Evolutionary conservation across 345 rosid genomes (phyloP).

Genomic region (Gossypium australe): DNA sequence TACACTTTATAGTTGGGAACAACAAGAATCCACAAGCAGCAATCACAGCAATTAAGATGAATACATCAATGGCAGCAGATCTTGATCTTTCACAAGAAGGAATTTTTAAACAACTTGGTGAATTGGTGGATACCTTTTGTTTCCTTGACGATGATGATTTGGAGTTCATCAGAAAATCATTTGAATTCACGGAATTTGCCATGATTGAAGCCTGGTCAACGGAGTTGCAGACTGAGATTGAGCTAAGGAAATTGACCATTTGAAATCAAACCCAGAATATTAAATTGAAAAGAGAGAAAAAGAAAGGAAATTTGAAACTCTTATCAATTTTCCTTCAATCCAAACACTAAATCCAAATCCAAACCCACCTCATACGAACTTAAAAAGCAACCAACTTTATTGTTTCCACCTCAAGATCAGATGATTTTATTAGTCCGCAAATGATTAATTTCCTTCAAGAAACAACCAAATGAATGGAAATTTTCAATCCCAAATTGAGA

Average conservation of each 20-base stretch:
- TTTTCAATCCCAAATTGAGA: background rate
- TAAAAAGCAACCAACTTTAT: background rate
- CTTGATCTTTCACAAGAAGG: slow-evolving; percentile 57
- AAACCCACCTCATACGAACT: slow-evolving; percentile 7
- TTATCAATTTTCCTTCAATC: background rate
- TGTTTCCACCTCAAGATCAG: slow-evolving; percentile 7
- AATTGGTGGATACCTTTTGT: slow-evolving; percentile 30
- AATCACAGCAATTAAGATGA: slow-evolving; percentile 65
- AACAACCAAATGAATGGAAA: background rate
- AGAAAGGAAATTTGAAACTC: background rate
- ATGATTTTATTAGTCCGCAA: background rate
- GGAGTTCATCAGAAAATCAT: slow-evolving; percentile 26
- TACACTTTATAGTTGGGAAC: slow-evolving; percentile 53
- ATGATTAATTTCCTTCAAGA: background rate
- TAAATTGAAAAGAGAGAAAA: slow-evolving; percentile 7
- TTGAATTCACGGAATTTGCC: slow-evolving; percentile 50
- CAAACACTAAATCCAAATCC: slow-evolving; percentile 1
- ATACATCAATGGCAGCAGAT: slow-evolving; percentile 70
- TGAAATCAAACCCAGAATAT: slow-evolving; percentile 41
- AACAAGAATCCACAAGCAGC: slow-evolving; percentile 69
- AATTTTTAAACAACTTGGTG: slow-evolving; percentile 32
- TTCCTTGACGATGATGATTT: slow-evolving; percentile 31
- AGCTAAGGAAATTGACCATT: slow-evolving; percentile 75
- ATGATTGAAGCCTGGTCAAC: slow-evolving; percentile 57
- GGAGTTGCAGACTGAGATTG: slow-evolving; percentile 79